Percentiles rank a stretch among this genome's conserved stretches.
Conservation (phyloP, 768 basidiomycete genomes). For the Russula compacta region DNA sequence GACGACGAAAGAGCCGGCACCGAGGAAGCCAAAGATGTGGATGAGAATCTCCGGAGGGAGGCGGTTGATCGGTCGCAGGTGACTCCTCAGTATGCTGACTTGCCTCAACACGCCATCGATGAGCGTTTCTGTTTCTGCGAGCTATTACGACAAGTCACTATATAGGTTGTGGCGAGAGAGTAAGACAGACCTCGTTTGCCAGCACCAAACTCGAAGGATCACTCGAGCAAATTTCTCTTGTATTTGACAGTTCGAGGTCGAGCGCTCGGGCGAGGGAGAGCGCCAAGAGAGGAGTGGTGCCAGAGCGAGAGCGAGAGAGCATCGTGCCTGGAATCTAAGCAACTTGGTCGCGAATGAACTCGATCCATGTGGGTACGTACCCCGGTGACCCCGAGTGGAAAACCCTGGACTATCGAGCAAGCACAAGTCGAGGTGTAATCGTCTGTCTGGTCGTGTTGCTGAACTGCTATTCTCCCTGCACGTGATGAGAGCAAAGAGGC, state of each 20-base stretch:
- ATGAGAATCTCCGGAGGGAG: conserved; percentile 9
- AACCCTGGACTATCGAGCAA: too few species aligned
- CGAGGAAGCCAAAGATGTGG: conserved; percentile 8
- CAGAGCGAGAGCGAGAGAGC: too few species aligned
- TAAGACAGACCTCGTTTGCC: conserved; percentile 1
- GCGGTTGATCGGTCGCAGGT: neutral
- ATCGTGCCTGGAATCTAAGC: neutral
- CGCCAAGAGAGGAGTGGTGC: neutral
- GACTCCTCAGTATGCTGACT: neutral
- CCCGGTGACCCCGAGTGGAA: too few species aligned
- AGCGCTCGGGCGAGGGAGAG: conserved; percentile 5
- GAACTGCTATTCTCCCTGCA: too few species aligned
- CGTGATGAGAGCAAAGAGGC: too few species aligned
- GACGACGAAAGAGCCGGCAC: neutral
- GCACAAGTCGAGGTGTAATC: too few species aligned
- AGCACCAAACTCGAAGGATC: neutral
- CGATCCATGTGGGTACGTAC: too few species aligned
- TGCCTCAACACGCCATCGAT: neutral
- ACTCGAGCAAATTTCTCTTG: neutral
- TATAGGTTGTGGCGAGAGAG: neutral
- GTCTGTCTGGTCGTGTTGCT: too few species aligned
- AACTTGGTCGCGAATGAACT: neutral
- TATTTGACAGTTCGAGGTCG: neutral
- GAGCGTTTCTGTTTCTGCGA: neutral
- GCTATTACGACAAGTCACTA: neutral